Evolutionary conservation across 257 asterid species (phyloP), one percentile per base, ranked within the genome.

Genomic region (Solanum tarijense): DNA sequence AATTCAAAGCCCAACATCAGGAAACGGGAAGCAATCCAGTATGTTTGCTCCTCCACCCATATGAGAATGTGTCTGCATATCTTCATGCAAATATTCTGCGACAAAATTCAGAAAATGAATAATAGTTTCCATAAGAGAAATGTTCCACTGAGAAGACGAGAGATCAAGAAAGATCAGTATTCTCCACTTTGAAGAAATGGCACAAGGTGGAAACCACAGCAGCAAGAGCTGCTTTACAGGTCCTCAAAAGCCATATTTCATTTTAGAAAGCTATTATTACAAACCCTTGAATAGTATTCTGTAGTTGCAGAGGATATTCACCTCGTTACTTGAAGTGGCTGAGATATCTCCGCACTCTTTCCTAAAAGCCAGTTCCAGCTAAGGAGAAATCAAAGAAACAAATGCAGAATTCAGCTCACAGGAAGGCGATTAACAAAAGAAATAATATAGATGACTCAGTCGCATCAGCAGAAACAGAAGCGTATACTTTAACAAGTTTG

Each of bases 11-110:
- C 99, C 92, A 97, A 90, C 74, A 93, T 68, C 76, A 97, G 98
- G 91, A 96, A 96, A 86, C 99, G 99, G 89, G 93, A 91, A 83
- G 98, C 99, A 68, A 95, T 94, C 99, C 99, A 96, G 89, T 96
- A 97, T 87, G 99, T 97, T 91, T 95, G 98, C 94, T 95, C 98
- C 91, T 96, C 99, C 43, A 97, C 96, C 99, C 99, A 96, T 86
- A 94, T 86, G 83, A 97, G 94, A 90, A 97, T 91, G 88, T 96
- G 94, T 89, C 92, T 95, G 92, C 95, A 93, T 88, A 97, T 94
- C 90, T 92, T 96, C 88, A 90, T 46, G 88, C 93, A 87, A 83
- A 89, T 41, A 88, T 90, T 94, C 99, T 97, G 94, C 89, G 86
- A 82, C 86, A 18, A 52, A 76, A 75, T 38, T 79, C 25, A 29